A percentile compares a stretch with the other conserved stretches of the same genome.
These are phyloP conservation scores for Ilyonectria robusta DNA, from an alignment of 2,329 filamentous ascomycete species.

Conservation along the genomic window DNA sequence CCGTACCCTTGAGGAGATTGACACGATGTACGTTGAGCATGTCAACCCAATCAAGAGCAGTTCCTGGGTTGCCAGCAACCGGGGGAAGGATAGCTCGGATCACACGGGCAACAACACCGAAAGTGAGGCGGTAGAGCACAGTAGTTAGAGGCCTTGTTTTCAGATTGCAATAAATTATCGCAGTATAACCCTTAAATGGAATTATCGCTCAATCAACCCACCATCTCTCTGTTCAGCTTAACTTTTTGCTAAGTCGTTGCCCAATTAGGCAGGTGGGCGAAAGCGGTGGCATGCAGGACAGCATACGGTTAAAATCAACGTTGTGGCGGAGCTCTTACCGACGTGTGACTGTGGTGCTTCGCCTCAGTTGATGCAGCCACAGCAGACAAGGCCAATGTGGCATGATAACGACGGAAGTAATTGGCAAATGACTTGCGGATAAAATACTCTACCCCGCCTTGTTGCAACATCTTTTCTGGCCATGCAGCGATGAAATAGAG, in stretches of 20 bases:
- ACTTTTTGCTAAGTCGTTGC: too few species aligned
- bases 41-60: constrained; percentile 65
- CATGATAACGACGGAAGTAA: not conserved
- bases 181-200: too few species aligned
- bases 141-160: not conserved
- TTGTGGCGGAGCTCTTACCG: not conserved
- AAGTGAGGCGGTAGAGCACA: not conserved
- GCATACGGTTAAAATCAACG: too few species aligned
- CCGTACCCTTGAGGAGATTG: constrained; percentile 81
- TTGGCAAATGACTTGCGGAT: not conserved
- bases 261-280: too few species aligned
- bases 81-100: constrained; percentile 11
- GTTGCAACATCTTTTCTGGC: not conserved
- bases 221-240: too few species aligned
- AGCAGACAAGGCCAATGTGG: not conserved
- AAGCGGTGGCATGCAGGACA: too few species aligned
- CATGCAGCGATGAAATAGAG: not conserved
- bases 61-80: constrained; percentile 42
- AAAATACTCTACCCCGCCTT: not conserved
- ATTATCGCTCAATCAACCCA: too few species aligned
- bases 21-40: constrained; percentile 77
- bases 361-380: not conserved
- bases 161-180: not conserved
- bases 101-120: constrained; percentile 17
- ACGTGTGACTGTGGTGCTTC: not conserved